Evolutionary conservation across 1,139 yeast species (phyloP), one percentile per base, ranked within the genome.

Genomic region (Lodderomyces oxycetoniae): DNA sequence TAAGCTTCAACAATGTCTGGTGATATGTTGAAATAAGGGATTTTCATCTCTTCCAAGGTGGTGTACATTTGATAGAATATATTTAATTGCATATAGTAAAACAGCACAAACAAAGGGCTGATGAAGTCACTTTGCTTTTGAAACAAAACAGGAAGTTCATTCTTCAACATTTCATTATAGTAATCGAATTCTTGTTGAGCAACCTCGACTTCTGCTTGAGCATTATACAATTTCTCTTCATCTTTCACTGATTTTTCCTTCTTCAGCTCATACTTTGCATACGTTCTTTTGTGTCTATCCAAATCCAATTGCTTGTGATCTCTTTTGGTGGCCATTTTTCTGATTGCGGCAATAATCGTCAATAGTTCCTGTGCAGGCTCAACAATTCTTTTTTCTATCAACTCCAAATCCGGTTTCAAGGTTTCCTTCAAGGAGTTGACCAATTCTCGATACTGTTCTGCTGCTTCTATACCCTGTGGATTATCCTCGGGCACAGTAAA

Each of bases 101-200:
- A 81, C 40, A 93, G 81, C 48, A 89, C 94, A 63, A 91, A 93
- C 51, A 91, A 67, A 9, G 98, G 98, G 52, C 78, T 80, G 55
- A 91, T 89, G 56, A 91, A 87, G 49, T 88, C 94, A 7, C 88
- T 84, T 61, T 91, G 96, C 62, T 91, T 71, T 49, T 76, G 78
- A 59, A 91, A 91, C 55, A 91, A 67, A 33, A 82, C 65, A 13
- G 98, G 98, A 44, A 91, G 69, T 57, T 91, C 97, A 26, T 71
- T 77, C 64, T 89, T 91, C 61, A 93, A 71, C 86, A 91, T 77
- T 41, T 91, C 95, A 60, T 93, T 91, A 64, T 84, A 93, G 64
- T 91, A 91, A 57, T 91, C 94, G 61, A 77, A 93, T 59, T 93
- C 98, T 60, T 91, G 95, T 54, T 84, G 91, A 4, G 98, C 96